Evolutionary conservation across 371 early-diverging fungal species (phyloP).

Genomic region (Conidiobolus incongruus): DNA sequence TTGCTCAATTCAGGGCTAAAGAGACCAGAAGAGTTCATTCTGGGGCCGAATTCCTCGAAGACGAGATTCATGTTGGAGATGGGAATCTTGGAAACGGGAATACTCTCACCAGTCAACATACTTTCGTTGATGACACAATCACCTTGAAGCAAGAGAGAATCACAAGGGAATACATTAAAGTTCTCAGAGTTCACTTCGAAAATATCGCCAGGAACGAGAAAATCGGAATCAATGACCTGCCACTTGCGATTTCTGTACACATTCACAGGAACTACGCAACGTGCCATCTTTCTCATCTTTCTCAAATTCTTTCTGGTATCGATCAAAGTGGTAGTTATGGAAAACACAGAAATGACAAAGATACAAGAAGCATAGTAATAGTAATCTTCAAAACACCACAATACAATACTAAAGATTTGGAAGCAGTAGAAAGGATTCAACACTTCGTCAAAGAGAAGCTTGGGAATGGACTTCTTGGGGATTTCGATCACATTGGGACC

Average conservation of each 20-base stretch:
- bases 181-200: constrained; percentile 46
- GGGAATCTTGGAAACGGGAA: constrained; percentile 57
- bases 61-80: constrained; percentile 19
- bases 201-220: constrained; percentile 91
- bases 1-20: constrained; percentile 46
- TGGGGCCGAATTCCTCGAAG: constrained; percentile 21
- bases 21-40: constrained; percentile 40
- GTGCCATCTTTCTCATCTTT: constrained; percentile 67
- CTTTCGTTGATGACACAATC: constrained; percentile 96
- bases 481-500: constrained; percentile 69
- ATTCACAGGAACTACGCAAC: constrained; percentile 53
- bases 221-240: constrained; percentile 40
- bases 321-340: constrained; percentile 51
- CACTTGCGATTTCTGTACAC: constrained; percentile 46
- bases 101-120: constrained; percentile 91
- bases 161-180: constrained; percentile 68
- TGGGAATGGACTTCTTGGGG: constrained; percentile 41
- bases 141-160: constrained; percentile 84
- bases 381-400: constrained; percentile 87
- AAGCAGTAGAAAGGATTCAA: constrained; percentile 90
- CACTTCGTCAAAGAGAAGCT: constrained; percentile 70
- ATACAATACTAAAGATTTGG: constrained; percentile 67
- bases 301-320: constrained; percentile 58
- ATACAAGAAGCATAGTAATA: constrained; percentile 89
- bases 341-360: constrained; percentile 51